Evolutionary conservation across 148 eudicot species (phyloP).

Genomic region (Rhododendron williamsianum): DNA sequence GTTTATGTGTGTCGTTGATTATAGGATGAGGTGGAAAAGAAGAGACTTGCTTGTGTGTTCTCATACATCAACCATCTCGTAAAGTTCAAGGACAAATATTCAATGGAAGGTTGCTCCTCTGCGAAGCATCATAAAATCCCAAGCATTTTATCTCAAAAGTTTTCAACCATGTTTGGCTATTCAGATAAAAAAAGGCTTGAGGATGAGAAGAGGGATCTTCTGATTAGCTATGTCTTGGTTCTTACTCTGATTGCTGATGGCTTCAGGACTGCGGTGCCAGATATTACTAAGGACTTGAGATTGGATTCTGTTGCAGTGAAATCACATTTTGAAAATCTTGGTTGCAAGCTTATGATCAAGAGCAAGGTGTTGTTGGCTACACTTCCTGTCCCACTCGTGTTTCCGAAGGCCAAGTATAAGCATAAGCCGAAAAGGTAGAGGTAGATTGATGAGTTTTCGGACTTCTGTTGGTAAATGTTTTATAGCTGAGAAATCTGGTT

Average conservation of each 20-base stretch:
- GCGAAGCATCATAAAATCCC: conserved; percentile 60
- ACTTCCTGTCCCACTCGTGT: conserved; percentile 66
- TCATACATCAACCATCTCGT: conserved; percentile 75
- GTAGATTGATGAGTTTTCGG: conserved; percentile 14
- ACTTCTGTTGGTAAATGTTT: neutral
- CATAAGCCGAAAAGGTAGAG: conserved; percentile 35
- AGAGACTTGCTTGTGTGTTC: conserved; percentile 52
- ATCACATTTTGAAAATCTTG: conserved; percentile 46
- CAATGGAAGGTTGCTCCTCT: conserved; percentile 41
- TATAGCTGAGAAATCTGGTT: neutral
- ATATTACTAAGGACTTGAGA: conserved; percentile 75
- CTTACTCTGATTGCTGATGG: conserved; percentile 65
- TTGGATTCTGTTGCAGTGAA: conserved; percentile 36
- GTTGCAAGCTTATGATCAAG: conserved; percentile 55
- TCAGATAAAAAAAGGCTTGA: conserved; percentile 39
- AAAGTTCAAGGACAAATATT: conserved; percentile 60
- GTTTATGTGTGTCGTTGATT: neutral
- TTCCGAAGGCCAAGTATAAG: conserved; percentile 34
- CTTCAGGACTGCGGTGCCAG: conserved; percentile 51
- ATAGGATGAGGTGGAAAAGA: conserved; percentile 60
- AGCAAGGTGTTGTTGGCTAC: conserved; percentile 33
- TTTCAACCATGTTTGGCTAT: conserved; percentile 51
- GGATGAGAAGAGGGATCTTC: conserved; percentile 54
- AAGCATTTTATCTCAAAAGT: conserved; percentile 53
- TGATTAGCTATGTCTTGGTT: conserved; percentile 68